Conservation (phyloP, 768 basidiomycete genomes). For the Lanmaoa pseudosensibilis region DNA sequence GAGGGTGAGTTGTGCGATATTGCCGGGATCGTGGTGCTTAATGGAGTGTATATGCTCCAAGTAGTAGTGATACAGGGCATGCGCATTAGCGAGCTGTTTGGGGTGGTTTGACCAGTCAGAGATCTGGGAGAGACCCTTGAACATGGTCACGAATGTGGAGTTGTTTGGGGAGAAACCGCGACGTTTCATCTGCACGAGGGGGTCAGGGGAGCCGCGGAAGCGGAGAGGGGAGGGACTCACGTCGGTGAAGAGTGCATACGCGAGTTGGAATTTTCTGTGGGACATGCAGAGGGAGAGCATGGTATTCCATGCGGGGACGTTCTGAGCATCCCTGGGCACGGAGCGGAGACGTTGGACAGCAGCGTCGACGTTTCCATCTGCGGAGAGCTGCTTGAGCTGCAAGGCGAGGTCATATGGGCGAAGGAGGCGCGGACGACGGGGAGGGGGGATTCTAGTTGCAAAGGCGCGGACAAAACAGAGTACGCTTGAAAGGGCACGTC, state of each 20-base stretch:
- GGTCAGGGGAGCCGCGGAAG: conserved; percentile 16
- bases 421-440: conserved; percentile 38
- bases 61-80: conserved; percentile 59
- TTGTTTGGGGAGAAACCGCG: conserved; percentile 70
- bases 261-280: conserved; percentile 54
- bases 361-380: conserved; percentile 53
- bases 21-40: conserved; percentile 46
- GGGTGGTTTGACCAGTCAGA: conserved; percentile 57
- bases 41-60: conserved; percentile 49
- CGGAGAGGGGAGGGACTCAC: conserved; percentile 39
- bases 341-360: conserved; percentile 69
- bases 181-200: conserved; percentile 69
- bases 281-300: conserved; percentile 67
- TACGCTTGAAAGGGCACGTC: background rate
- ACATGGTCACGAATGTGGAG: conserved; percentile 68
- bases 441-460: background rate
- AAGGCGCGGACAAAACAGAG: conserved; percentile 6
- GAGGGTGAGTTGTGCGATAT: conserved; percentile 46
- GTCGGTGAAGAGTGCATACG: conserved; percentile 67
- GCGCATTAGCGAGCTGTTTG: conserved; percentile 63
- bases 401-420: conserved; percentile 62
- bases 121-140: conserved; percentile 62
- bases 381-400: conserved; percentile 58
- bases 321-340: conserved; percentile 72
- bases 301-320: conserved; percentile 76